phyloP scores from a whole-genome alignment of 1,284 basidiomycete species.

The Trichosporon ovoides region DNA sequence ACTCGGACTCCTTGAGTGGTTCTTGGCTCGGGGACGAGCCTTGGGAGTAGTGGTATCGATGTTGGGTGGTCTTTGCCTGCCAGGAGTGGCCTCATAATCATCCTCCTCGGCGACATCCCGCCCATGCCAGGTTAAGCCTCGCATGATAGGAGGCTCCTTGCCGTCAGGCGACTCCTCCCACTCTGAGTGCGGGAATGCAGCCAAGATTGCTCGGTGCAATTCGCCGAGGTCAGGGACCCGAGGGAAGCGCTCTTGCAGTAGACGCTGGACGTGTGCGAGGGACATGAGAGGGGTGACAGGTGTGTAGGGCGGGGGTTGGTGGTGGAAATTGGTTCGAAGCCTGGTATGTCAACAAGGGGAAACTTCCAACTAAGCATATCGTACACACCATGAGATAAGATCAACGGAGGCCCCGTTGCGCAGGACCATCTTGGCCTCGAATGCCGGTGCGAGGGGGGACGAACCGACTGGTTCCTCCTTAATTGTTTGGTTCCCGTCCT shows the following conservation, averaged over 20 bases:
- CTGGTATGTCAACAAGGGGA: conserved; percentile 20
- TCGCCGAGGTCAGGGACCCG: conserved; percentile 37
- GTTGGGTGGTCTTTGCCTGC: conserved; percentile 4
- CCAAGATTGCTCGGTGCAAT: conserved; percentile 36
- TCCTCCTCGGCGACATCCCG: conserved; percentile 36
- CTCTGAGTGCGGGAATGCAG: conserved; percentile 40
- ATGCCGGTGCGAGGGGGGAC: conserved; percentile 36
- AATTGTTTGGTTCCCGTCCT: conserved; percentile 17
- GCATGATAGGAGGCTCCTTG: conserved; percentile 40
- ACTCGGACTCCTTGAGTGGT: conserved; percentile 25
- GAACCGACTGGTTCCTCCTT: conserved; percentile 16
- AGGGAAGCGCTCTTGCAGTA: conserved; percentile 42
- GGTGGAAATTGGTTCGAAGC: conserved; percentile 45
- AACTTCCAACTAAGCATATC: background rate
- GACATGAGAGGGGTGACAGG: conserved; percentile 37
- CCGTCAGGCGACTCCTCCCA: conserved; percentile 34
- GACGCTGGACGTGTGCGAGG: conserved; percentile 36
- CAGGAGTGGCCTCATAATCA: conserved; percentile 20
- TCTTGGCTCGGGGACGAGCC: background rate
- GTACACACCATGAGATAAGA: conserved; percentile 42
- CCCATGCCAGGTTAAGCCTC: conserved; percentile 43
- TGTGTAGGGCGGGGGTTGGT: conserved; percentile 36
- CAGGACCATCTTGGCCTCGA: conserved; percentile 44
- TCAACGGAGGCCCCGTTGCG: conserved; percentile 42
- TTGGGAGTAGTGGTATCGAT: conserved; percentile 1